Evolutionary conservation across 306 rosid species (phyloP), one percentile per base, ranked within the genome.

Genomic region (Quercus mongolica): DNA sequence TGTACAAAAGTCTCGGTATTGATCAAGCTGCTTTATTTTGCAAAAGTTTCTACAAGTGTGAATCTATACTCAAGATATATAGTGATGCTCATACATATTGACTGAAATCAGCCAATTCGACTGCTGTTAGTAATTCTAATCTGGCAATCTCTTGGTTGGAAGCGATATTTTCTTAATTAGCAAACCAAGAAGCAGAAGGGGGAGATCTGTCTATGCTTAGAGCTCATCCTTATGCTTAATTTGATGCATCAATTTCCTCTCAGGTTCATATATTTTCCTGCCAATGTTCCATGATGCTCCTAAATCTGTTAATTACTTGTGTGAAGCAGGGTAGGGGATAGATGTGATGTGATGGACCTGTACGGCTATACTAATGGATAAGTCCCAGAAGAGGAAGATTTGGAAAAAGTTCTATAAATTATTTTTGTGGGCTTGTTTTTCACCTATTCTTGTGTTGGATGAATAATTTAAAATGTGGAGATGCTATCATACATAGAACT

Each of bases 181-280:
- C 25, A 23, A 23, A 23, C 25, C 25, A 23, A 23, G 25, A 23
- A 23, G 25, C 25, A 23, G 25, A 23, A 23, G 25, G 25, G 25
- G 25, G 25, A 23, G 25, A 23, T 23, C 25, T 23, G 25, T 23
- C 25, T 23, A 23, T 23, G 25, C 25, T 23, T 23, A 23, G 25
- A 23, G 25, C 25, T 23, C 25, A 23, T 74, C 90, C 98, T 23
- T 80, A 85, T 90, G 93, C 90, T 79, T 69, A 91, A 82, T 93
- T 95, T 89, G 99, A 93, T 83, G 89, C 96, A 56, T 91, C 99
- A 55, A 86, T 95, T 58, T 84, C 87, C 75, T 77, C 90, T 87
- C 99, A 95, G 98, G 99, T 95, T 83, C 23, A 51, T 74, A 20
- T 79, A 72, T 35, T 79, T 78, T 80, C 78, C 30, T 33, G 33